A percentile compares a stretch with the other conserved stretches of the same genome.
phyloP scores from a whole-genome alignment of 2,329 filamentous ascomycete species.

The Fusarium avenaceum region DNA sequence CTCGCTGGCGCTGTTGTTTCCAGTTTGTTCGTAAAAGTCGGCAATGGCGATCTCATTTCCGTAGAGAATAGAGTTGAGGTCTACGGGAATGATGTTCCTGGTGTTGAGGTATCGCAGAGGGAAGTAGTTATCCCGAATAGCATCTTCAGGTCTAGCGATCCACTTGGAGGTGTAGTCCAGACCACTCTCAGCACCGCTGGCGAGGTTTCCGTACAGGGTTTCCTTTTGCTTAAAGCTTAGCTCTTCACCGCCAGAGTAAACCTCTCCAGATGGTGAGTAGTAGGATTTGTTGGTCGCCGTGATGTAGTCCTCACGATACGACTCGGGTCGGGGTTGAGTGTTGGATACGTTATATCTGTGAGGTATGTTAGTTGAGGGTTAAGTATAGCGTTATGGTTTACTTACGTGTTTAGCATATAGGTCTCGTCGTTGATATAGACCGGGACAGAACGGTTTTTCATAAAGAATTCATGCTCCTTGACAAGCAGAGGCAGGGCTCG shows the following conservation, averaged over 20 bases:
- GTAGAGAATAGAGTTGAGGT: constrained; percentile 78
- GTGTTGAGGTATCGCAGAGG: constrained; percentile 74
- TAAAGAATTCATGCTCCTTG: constrained; percentile 74
- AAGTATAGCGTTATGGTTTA: background rate
- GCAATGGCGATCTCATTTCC: constrained; percentile 73
- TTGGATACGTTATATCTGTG: constrained; percentile 71
- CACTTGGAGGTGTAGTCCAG: constrained; percentile 74
- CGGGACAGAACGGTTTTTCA: constrained; percentile 69
- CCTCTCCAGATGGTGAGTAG: constrained; percentile 68
- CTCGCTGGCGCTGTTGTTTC: constrained; percentile 64
- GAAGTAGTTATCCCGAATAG: constrained; percentile 72
- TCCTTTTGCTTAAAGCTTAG: constrained; percentile 67
- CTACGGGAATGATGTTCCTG: constrained; percentile 70
- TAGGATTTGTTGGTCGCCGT: constrained; percentile 76
- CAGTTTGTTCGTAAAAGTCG: constrained; percentile 64
- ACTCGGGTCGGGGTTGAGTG: constrained; percentile 76
- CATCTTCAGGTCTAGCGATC: constrained; percentile 69
- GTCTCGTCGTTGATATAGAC: constrained; percentile 62
- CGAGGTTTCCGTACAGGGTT: constrained; percentile 71
- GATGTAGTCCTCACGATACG: constrained; percentile 74
- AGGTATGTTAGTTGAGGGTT: constrained; percentile 29
- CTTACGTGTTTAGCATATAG: constrained; percentile 69
- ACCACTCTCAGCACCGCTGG: constrained; percentile 74
- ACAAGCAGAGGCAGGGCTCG: constrained; percentile 73
- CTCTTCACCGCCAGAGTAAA: constrained; percentile 65